Evolutionary conservation across 495 filamentous ascomycete species (phyloP).

Genomic region (Chaetomidium leptoderma): DNA sequence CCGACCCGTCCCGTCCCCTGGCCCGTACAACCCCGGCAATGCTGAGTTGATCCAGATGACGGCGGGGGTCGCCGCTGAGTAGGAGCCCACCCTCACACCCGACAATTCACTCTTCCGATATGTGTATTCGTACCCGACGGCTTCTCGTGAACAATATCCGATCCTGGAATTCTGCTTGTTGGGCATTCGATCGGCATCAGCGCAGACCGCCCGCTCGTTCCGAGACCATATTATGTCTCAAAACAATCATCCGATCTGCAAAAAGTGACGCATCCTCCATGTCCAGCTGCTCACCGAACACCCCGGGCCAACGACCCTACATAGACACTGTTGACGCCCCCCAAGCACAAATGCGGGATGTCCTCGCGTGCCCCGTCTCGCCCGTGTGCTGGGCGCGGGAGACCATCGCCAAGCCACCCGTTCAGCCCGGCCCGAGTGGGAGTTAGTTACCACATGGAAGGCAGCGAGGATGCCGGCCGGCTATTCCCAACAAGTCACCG

Average conservation of each 20-base stretch:
- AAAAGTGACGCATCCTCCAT: neutral
- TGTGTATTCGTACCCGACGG: neutral
- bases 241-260: too few species aligned
- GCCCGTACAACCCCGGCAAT: conserved; percentile 6
- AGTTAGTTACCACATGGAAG: neutral
- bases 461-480: neutral
- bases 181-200: too few species aligned
- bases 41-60: neutral
- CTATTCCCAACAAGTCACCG: neutral
- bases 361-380: conserved; percentile 10
- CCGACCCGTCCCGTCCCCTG: neutral
- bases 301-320: neutral
- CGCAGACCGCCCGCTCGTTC: too few species aligned
- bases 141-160: neutral
- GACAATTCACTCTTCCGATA: conserved; percentile 1
- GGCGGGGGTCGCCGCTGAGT: neutral
- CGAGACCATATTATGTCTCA: too few species aligned
- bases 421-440: neutral
- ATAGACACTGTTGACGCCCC: neutral
- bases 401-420: conserved; percentile 2
- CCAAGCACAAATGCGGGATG: conserved; percentile 4
- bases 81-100: neutral
- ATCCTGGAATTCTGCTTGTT: too few species aligned
- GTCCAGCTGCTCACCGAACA: conserved; percentile 2
- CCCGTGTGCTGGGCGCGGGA: conserved; percentile 7